A percentile compares a stretch with the other conserved stretches of the same genome.
Evolutionary conservation across 495 filamentous ascomycete species (phyloP).

Genomic region (Podospora anserina): DNA sequence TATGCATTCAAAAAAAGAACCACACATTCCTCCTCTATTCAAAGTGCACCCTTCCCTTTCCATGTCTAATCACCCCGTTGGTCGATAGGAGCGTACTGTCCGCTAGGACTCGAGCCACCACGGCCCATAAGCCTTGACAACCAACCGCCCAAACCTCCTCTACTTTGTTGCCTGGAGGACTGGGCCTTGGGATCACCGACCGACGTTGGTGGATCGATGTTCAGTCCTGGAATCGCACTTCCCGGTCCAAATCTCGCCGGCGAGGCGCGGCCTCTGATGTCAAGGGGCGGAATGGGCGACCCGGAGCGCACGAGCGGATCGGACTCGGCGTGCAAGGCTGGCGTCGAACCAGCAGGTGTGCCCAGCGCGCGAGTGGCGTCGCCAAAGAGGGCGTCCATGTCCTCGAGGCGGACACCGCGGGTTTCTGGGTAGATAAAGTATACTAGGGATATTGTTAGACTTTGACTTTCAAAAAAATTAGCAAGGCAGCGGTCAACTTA

Average conservation of each 20-base stretch:
- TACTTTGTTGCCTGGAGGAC: slow-evolving; percentile 23
- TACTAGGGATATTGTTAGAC: slow-evolving; percentile 53
- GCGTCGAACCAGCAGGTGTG: slow-evolving; percentile 52
- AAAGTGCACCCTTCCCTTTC: slow-evolving; percentile 10
- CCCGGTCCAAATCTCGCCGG: slow-evolving; percentile 29
- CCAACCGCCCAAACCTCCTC: slow-evolving; percentile 47
- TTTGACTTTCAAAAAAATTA: background rate
- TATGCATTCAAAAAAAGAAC: slow-evolving; percentile 29
- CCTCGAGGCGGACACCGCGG: slow-evolving; percentile 88
- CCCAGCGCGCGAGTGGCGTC: slow-evolving; percentile 75
- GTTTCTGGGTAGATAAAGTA: slow-evolving; percentile 98
- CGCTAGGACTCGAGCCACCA: slow-evolving; percentile 30
- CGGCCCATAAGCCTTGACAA: slow-evolving; percentile 46
- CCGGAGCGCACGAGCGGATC: slow-evolving; percentile 67
- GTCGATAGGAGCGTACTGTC: slow-evolving; percentile 42
- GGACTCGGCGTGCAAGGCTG: slow-evolving; percentile 55
- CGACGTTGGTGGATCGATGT: slow-evolving; percentile 39
- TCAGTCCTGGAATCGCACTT: slow-evolving; percentile 37
- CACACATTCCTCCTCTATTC: slow-evolving; percentile 11
- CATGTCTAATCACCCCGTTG: slow-evolving; percentile 42
- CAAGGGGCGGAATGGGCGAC: slow-evolving; percentile 76
- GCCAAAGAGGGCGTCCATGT: slow-evolving; percentile 90
- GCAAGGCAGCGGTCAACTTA: slow-evolving; percentile 49
- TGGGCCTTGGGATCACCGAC: slow-evolving; percentile 32
- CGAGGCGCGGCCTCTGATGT: slow-evolving; percentile 52